A percentile compares a stretch with the other conserved stretches of the same genome.
phyloP scores from a whole-genome alignment of 495 filamentous ascomycete genomes.

The Endocarpon pusillum region DNA sequence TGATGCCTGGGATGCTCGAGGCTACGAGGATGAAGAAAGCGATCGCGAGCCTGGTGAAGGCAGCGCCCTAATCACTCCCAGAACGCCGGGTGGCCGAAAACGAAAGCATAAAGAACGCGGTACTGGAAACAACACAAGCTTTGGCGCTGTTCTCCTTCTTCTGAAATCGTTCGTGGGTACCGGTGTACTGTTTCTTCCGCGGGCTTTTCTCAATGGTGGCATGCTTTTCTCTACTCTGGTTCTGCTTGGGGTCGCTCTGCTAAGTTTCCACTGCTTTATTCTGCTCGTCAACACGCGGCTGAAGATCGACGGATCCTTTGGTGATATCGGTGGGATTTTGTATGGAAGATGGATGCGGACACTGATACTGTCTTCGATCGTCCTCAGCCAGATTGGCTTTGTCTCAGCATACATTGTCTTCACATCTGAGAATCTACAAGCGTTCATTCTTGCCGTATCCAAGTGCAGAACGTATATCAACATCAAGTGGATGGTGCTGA shows the following conservation, averaged over 20 bases:
- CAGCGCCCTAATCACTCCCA: slow-evolving; percentile 60
- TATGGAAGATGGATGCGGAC: slow-evolving; percentile 80
- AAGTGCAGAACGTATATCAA: slow-evolving; percentile 65
- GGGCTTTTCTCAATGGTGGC: slow-evolving; percentile 85
- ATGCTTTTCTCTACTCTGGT: slow-evolving; percentile 94
- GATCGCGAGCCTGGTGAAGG: slow-evolving; percentile 62
- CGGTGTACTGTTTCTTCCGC: slow-evolving; percentile 88
- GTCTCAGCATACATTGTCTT: slow-evolving; percentile 98
- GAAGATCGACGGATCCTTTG: slow-evolving; percentile 75
- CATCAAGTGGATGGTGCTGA: slow-evolving; percentile 74
- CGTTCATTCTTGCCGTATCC: slow-evolving; percentile 73
- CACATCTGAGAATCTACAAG: slow-evolving; percentile 86
- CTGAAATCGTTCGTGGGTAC: slow-evolving; percentile 97
- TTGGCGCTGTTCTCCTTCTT: slow-evolving; percentile 62
- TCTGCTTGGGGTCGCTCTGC: slow-evolving; percentile 58
- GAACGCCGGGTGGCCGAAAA: slow-evolving; percentile 39
- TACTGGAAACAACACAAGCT: slow-evolving; percentile 50
- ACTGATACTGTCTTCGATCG: slow-evolving; percentile 77
- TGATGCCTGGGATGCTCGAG: slow-evolving; percentile 34
- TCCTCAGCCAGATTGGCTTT: slow-evolving; percentile 88
- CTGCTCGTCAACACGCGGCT: slow-evolving; percentile 74
- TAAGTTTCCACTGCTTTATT: slow-evolving; percentile 95
- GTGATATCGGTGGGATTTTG: slow-evolving; percentile 86
- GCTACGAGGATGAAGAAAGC: slow-evolving; percentile 24
- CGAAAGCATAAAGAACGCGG: slow-evolving; percentile 55